Evolutionary conservation across 1,284 basidiomycete species (phyloP).

Genomic region (Lignosus rhinocerotis): DNA sequence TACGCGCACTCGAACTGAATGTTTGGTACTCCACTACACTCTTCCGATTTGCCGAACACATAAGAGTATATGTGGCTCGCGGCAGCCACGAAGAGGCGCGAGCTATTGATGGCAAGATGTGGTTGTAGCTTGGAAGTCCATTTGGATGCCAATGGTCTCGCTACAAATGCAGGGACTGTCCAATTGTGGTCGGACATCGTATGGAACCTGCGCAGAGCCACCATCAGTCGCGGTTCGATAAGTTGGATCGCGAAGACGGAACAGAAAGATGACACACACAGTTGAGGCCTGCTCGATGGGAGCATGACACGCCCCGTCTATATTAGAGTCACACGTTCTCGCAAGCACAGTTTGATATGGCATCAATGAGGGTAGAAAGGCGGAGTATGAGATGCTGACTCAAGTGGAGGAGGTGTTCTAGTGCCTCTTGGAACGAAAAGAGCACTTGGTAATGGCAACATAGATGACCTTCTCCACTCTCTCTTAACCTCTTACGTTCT

Average conservation of each 20-base stretch:
- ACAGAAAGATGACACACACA: no score
- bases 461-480: no score
- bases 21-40: conserved; percentile 39
- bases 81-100: conserved; percentile 63
- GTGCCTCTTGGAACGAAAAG: no score
- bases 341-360: no score
- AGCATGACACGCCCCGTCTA: no score
- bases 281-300: no score
- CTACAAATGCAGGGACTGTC: conserved; percentile 53
- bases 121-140: conserved; percentile 65
- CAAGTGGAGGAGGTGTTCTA: no score
- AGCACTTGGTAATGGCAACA: no score
- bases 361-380: no score
- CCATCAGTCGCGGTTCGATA: neutral
- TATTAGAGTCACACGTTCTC: no score
- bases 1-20: conserved; percentile 53
- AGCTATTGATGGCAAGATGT: conserved; percentile 55
- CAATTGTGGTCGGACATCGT: conserved; percentile 56
- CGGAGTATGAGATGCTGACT: no score
- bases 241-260: neutral
- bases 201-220: conserved; percentile 43
- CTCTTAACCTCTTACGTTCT: no score
- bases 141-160: conserved; percentile 64
- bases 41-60: conserved; percentile 40
- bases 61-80: conserved; percentile 63